Percentiles rank a stretch among this genome's conserved stretches.
Evolutionary conservation across 2,329 filamentous ascomycete genomes (phyloP).

Genomic region (Botrytis paeoniae): DNA sequence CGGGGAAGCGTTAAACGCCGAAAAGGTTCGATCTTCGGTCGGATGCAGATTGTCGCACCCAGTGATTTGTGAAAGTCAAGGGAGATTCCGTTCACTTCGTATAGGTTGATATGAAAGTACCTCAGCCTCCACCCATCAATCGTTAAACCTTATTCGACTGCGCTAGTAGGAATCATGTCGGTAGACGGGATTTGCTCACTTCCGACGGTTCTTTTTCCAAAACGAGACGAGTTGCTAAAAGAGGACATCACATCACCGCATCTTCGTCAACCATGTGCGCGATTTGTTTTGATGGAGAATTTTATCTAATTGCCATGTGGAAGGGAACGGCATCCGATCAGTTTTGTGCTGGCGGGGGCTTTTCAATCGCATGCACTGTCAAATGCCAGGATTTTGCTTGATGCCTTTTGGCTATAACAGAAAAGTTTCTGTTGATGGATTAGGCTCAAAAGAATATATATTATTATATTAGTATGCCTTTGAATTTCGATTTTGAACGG

Average conservation of each 20-base stretch:
- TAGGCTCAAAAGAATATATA: not conserved
- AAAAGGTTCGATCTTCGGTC: not conserved
- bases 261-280: not conserved
- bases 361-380: not conserved
- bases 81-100: not conserved
- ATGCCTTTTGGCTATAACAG: not conserved
- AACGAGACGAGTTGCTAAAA: not conserved
- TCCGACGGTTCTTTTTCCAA: not conserved
- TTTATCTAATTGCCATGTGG: not conserved
- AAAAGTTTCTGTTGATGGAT: not conserved
- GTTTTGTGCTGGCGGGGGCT: not conserved
- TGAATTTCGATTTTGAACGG: not conserved
- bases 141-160: not conserved
- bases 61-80: not conserved
- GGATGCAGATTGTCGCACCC: not conserved
- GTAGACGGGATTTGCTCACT: slow-evolving; percentile 3
- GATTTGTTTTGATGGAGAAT: slow-evolving; percentile 2
- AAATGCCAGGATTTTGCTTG: not conserved
- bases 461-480: not conserved
- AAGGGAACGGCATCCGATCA: not conserved
- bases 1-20: not conserved
- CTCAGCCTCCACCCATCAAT: not conserved
- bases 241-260: not conserved
- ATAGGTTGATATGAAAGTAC: not conserved
- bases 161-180: not conserved